Evolutionary conservation across 768 basidiomycete species (phyloP).

Genomic region (Multifurca ochricompacta): DNA sequence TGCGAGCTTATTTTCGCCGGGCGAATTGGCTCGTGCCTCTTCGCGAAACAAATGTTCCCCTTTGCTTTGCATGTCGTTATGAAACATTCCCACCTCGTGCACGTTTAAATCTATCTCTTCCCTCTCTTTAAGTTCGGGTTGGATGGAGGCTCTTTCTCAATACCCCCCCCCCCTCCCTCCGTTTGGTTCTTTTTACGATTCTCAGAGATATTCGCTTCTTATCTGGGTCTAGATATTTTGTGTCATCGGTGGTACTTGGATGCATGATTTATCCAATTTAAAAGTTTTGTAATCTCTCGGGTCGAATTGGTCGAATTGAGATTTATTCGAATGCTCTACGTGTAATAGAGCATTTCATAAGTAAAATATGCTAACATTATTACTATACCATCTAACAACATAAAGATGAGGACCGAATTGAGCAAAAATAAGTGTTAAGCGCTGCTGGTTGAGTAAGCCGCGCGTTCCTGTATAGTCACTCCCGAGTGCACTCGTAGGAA

Average conservation of each 20-base stretch:
- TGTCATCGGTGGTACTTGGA: neutral
- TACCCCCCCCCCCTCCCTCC: neutral
- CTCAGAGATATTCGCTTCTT: neutral
- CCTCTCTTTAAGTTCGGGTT: neutral
- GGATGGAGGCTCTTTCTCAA: neutral
- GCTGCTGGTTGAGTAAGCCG: slow-evolving; percentile 13
- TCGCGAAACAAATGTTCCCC: neutral
- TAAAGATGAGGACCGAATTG: neutral
- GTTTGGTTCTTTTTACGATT: neutral
- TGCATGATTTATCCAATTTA: neutral
- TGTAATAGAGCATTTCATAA: neutral
- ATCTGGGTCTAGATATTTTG: neutral
- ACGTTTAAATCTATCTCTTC: neutral
- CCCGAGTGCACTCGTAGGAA: too few species aligned
- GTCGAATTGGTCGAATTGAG: too few species aligned
- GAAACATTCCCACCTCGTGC: neutral
- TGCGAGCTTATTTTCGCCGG: neutral
- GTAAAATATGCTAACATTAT: too few species aligned
- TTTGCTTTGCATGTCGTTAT: neutral
- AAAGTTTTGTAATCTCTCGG: neutral
- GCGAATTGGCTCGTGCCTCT: neutral
- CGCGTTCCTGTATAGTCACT: neutral
- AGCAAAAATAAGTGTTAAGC: too few species aligned
- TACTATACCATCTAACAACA: neutral
- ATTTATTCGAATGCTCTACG: too few species aligned